Percentiles rank a stretch among this genome's conserved stretches.
Conservation (phyloP, 2,329 filamentous ascomycete species). For the Colletotrichum incanum region DNA sequence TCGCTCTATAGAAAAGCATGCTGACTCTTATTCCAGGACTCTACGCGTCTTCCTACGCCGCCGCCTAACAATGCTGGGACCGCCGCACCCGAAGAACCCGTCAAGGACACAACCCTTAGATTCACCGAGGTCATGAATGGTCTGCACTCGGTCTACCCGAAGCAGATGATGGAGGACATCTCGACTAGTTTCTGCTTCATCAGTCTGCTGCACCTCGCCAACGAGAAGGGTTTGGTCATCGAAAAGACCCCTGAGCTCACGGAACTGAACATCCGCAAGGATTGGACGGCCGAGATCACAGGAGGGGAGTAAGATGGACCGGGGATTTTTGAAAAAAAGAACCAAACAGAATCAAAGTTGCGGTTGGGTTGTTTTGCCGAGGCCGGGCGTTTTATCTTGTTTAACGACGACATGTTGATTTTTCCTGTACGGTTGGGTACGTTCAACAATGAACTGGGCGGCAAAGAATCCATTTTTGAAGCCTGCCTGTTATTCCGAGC, state of each 20-base stretch:
- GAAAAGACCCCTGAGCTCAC: slow-evolving; percentile 72
- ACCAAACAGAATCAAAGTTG: background rate
- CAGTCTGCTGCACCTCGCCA: slow-evolving; percentile 89
- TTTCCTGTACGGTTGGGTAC: slow-evolving; percentile 9
- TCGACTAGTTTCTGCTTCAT: slow-evolving; percentile 96
- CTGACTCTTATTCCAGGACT: slow-evolving; percentile 29
- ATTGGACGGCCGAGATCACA: slow-evolving; percentile 72
- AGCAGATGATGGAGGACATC: slow-evolving; percentile 91
- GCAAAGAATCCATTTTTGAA: slow-evolving; percentile 14
- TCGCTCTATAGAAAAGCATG: background rate
- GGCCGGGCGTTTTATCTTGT: slow-evolving; percentile 22
- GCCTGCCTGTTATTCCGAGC: slow-evolving; percentile 1
- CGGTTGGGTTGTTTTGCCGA: background rate
- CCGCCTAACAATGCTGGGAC: slow-evolving; percentile 53
- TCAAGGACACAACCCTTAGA: slow-evolving; percentile 74
- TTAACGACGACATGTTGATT: slow-evolving; percentile 34
- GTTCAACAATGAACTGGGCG: slow-evolving; percentile 31
- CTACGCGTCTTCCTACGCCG: slow-evolving; percentile 47
- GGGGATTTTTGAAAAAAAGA: background rate
- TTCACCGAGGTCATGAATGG: slow-evolving; percentile 96
- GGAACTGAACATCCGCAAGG: slow-evolving; percentile 74
- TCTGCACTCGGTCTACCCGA: slow-evolving; percentile 87
- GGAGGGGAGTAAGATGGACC: slow-evolving; percentile 53
- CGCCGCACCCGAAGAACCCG: slow-evolving; percentile 49
- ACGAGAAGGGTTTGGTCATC: slow-evolving; percentile 90